A percentile compares a stretch with the other conserved stretches of the same genome.
Evolutionary conservation across 2,329 filamentous ascomycete genomes (phyloP).

Genomic region (Sclerotinia sclerotiorum): DNA sequence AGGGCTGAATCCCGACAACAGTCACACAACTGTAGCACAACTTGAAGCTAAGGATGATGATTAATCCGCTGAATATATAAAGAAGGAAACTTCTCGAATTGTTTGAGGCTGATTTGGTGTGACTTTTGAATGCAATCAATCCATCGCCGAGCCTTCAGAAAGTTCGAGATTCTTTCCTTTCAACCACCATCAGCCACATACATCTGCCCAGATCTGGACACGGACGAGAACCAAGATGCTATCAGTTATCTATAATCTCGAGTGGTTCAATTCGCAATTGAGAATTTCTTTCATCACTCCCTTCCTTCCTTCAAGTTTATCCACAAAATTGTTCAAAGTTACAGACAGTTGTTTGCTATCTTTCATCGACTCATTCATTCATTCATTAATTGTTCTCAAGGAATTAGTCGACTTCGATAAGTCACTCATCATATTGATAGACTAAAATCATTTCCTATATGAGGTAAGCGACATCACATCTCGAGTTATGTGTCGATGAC

Average conservation of each 20-base stretch:
- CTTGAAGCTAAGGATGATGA: not conserved
- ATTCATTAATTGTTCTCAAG: not conserved
- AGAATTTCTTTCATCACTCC: not conserved
- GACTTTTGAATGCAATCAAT: not conserved
- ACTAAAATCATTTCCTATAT: not conserved
- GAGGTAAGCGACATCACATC: too few species aligned
- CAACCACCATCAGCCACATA: slow-evolving; percentile 3
- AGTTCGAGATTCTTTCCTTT: slow-evolving; percentile 7
- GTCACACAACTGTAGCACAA: not conserved
- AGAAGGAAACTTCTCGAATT: too few species aligned
- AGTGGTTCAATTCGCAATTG: not conserved
- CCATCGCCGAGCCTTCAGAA: not conserved
- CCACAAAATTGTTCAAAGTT: not conserved
- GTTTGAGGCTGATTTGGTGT: not conserved
- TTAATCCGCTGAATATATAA: not conserved
- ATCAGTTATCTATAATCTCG: not conserved
- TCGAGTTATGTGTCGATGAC: too few species aligned
- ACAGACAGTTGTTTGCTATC: not conserved
- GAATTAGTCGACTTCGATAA: not conserved
- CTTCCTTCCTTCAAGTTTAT: not conserved
- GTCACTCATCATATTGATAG: not conserved
- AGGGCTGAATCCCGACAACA: not conserved
- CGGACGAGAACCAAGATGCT: not conserved
- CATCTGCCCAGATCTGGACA: not conserved
- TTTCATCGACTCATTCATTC: not conserved